Conservation (phyloP, 176 grass and related monocot species). For the Zea mays region Zm-B73-REFERENCE-NAM-5.0 NC_050098.1:223352501-223353000, state of each 20-base stretch:
- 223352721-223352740: slow-evolving; percentile 89
- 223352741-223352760: slow-evolving; percentile 58
- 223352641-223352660: slow-evolving; percentile 75
- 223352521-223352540: slow-evolving; percentile 13
- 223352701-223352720: slow-evolving; percentile 97
- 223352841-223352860: neutral
- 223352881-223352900: neutral
- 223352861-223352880: neutral
- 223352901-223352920: neutral
- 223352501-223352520: slow-evolving; percentile 23
- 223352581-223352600: slow-evolving; percentile 12
- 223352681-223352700: slow-evolving; percentile 75
- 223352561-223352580: slow-evolving; percentile 12
- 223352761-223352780: slow-evolving; percentile 94
- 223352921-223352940: neutral
- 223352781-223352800: slow-evolving; percentile 98
- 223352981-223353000: slow-evolving; percentile 13
- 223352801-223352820: slow-evolving; percentile 45
- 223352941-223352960: neutral
- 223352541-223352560: slow-evolving; percentile 11
- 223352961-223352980: neutral
- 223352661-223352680: slow-evolving; percentile 70
- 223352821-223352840: slow-evolving; percentile 16
- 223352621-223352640: slow-evolving; percentile 46
- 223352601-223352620: slow-evolving; percentile 19